These are phyloP conservation scores for Heterobasidion annosum DNA, from an alignment of 1,284 basidiomycete species.

Conservation along the genomic window DNA sequence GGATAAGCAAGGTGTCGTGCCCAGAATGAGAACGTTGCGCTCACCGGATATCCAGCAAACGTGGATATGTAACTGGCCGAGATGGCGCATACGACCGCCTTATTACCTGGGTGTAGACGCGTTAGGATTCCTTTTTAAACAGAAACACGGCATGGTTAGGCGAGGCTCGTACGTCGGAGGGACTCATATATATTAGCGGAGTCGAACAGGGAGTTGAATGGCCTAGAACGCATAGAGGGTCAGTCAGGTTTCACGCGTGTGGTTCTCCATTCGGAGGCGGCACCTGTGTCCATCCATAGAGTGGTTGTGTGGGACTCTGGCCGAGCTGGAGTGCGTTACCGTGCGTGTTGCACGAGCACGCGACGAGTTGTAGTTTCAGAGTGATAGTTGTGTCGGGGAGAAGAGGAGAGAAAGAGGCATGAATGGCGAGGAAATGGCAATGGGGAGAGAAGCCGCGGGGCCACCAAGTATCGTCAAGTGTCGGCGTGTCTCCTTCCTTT, in stretches of 20 bases:
- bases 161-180: constrained; percentile 44
- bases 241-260: not conserved
- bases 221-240: constrained; percentile 25
- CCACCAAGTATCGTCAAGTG: not conserved
- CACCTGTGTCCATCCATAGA: constrained; percentile 78
- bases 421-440: not conserved
- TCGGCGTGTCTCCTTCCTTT: not conserved
- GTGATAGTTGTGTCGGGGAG: constrained; percentile 2
- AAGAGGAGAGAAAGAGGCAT: not conserved
- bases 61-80: constrained; percentile 79
- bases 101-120: constrained; percentile 46
- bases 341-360: constrained; percentile 42
- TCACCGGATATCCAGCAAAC: constrained; percentile 73
- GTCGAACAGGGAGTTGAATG: constrained; percentile 52
- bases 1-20: not conserved
- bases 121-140: not conserved
- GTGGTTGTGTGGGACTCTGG: constrained; percentile 39
- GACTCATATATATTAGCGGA: constrained; percentile 52
- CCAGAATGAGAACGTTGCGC: constrained; percentile 13
- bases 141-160: not conserved
- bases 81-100: constrained; percentile 74
- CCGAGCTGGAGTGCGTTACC: constrained; percentile 47
- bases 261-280: constrained; percentile 3
- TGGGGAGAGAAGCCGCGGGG: not conserved
- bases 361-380: not conserved